Conservation (phyloP, 169 alveolate genomes). For the Eimeria falciformis region DNA sequence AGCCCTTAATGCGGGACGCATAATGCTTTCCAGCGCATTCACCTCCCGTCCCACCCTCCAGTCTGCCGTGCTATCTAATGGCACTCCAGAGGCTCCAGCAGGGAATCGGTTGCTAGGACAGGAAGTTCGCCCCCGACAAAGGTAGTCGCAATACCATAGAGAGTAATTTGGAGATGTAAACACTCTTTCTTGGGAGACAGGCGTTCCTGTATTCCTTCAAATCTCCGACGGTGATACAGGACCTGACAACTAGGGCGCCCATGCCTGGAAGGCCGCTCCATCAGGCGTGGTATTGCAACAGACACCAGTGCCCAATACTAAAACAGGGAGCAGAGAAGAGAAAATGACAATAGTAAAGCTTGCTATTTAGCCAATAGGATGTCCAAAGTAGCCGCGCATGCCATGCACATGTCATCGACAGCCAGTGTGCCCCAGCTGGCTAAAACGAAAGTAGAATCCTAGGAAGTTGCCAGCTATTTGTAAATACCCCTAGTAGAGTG, state of each 20-base stretch:
- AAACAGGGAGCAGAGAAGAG: neutral
- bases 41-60: neutral
- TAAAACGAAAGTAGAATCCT: neutral
- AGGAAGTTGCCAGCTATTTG: slow-evolving; percentile 21
- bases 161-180: neutral
- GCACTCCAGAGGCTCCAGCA: slow-evolving; percentile 2
- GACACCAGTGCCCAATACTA: neutral
- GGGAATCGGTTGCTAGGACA: slow-evolving; percentile 1
- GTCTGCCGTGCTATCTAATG: neutral
- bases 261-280: slow-evolving; percentile 31
- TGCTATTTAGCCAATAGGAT: neutral
- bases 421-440: neutral
- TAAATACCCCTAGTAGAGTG: slow-evolving; percentile 10
- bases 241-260: slow-evolving; percentile 28
- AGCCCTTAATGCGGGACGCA: neutral
- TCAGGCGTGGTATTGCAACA: slow-evolving; percentile 36
- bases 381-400: slow-evolving; percentile 31
- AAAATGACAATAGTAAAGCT: neutral
- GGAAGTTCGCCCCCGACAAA: slow-evolving; percentile 36
- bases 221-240: neutral
- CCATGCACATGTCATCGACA: slow-evolving; percentile 19
- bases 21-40: neutral
- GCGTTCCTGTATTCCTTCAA: neutral
- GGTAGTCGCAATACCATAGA: slow-evolving; percentile 17
- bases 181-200: slow-evolving; percentile 8